Percentiles rank a stretch among this genome's conserved stretches.
These are phyloP conservation scores for Metarhizium brunneum DNA, from an alignment of 2,329 filamentous ascomycete genomes.

Conservation along the genomic window DNA sequence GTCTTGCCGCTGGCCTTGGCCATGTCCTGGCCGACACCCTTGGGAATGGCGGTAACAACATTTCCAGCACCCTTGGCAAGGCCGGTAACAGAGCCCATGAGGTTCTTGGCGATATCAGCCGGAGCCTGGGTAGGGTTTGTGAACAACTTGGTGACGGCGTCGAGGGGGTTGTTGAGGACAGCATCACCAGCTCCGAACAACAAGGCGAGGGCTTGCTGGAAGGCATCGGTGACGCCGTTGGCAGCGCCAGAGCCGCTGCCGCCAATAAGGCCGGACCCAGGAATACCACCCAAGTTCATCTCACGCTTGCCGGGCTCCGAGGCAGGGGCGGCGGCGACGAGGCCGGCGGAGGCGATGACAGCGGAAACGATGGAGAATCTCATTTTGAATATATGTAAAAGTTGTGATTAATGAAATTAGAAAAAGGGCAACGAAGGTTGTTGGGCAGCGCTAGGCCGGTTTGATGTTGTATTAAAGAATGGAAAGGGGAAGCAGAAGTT, in stretches of 20 bases:
- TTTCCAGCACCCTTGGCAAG: neutral
- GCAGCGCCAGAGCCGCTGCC: neutral
- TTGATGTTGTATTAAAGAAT: neutral
- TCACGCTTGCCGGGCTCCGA: constrained; percentile 1
- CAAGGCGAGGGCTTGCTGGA: constrained; percentile 6
- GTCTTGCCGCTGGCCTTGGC: neutral
- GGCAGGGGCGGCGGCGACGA: constrained; percentile 4
- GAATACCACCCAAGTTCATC: neutral
- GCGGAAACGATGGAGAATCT: constrained; percentile 1
- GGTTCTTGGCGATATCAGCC: neutral
- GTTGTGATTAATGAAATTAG: neutral
- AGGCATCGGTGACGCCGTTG: constrained; percentile 8
- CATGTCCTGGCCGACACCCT: neutral
- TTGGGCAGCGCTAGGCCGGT: neutral
- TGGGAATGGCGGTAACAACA: neutral
- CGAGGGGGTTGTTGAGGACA: constrained; percentile 10
- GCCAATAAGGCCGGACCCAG: neutral
- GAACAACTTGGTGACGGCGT: constrained; percentile 2
- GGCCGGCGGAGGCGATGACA: constrained; percentile 1
- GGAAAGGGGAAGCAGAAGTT: neutral
- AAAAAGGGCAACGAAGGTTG: neutral
- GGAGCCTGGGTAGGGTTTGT: constrained; percentile 2
- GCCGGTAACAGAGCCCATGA: neutral
- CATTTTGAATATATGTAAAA: neutral
- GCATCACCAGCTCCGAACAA: constrained; percentile 9